These are phyloP conservation scores for Penicillium maclennaniae DNA, from an alignment of 495 filamentous ascomycete genomes.

Conservation along the genomic window DNA sequence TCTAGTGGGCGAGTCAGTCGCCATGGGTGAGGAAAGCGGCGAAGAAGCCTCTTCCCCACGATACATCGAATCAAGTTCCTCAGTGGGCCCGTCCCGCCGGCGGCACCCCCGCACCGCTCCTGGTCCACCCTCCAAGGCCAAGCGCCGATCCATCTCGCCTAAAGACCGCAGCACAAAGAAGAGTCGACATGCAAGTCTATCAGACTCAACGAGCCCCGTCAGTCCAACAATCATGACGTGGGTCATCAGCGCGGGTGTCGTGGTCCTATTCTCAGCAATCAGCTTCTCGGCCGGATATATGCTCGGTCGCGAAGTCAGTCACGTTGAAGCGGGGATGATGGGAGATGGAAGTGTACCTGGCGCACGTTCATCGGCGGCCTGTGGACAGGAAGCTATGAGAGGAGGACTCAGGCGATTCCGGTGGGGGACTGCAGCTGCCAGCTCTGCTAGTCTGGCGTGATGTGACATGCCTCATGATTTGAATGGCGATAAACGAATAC, in stretches of 20 bases:
- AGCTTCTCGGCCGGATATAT: slow-evolving; percentile 93
- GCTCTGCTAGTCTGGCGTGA: slow-evolving; percentile 35
- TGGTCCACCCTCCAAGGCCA: slow-evolving; percentile 38
- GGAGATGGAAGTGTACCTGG: slow-evolving; percentile 28
- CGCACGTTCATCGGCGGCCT: slow-evolving; percentile 33
- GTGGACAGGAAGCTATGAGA: slow-evolving; percentile 43
- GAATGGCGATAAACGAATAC: not conserved
- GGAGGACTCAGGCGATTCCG: slow-evolving; percentile 42
- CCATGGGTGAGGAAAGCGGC: slow-evolving; percentile 49
- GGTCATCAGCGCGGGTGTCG: slow-evolving; percentile 87
- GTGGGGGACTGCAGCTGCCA: slow-evolving; percentile 39
- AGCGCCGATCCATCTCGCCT: slow-evolving; percentile 47
- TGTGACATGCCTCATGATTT: slow-evolving; percentile 1
- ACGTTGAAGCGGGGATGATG: slow-evolving; percentile 53
- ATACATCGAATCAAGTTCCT: slow-evolving; percentile 18
- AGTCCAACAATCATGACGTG: slow-evolving; percentile 80
- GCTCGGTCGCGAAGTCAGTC: slow-evolving; percentile 76
- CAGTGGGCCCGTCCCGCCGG: slow-evolving; percentile 19
- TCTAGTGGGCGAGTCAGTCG: slow-evolving; percentile 75
- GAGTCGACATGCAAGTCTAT: slow-evolving; percentile 40
- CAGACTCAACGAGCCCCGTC: slow-evolving; percentile 22
- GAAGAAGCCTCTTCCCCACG: slow-evolving; percentile 16
- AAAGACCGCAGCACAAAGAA: slow-evolving; percentile 58
- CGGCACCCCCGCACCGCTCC: slow-evolving; percentile 23
- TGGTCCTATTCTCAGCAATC: slow-evolving; percentile 85